Evolutionary conservation across 2,329 filamentous ascomycete genomes (phyloP), one percentile per base, ranked within the genome.

Genomic region (Penicillium sp.): DNA sequence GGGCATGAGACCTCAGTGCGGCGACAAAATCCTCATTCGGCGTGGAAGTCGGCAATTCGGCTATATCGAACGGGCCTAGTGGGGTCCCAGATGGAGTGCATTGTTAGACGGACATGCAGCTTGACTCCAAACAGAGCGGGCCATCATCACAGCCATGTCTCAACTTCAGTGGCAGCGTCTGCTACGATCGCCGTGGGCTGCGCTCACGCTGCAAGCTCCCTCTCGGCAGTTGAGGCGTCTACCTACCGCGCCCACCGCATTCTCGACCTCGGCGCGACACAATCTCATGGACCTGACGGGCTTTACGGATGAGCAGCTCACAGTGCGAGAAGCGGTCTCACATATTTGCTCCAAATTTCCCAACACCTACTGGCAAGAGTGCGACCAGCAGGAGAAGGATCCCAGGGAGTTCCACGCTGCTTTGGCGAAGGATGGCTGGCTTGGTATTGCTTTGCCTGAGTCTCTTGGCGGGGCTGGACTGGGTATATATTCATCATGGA

Each of bases 361-460:
- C 11, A 83, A 87, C 53, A 61, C 57, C 8, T 91, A 90, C 65
- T 91, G 86, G 86, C 81, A 81, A 52, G 77, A 84, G 37, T 82
- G 73, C 48, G 87, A 93, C 58, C 78, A 86, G 48, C 74, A 74
- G 4, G 82, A 81, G 48, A 72, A 78, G 43, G 85, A 91, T 60
- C 87, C 87, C 0, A 76, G 78, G 35, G 85, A 88, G 23, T 81
- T 94, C 27, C 86, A 93, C 60, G 78, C 82, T 0, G 84, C 84
- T 0, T 65, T 93, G 7, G 83, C 87, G 6, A 78, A 79, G 40
- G 84, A 82, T 48, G 86, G 87, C 5, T 93, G 86, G 85, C 76
- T 93, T 27, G 87, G 87, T 2, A 89, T 91, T 50, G 86, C 86
- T 0, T 68, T 93, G 3, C 86, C 86, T 0, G 84, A 89, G 58